phyloP scores from a whole-genome alignment of 306 rosid species.

The Corylus avellana region DNA sequence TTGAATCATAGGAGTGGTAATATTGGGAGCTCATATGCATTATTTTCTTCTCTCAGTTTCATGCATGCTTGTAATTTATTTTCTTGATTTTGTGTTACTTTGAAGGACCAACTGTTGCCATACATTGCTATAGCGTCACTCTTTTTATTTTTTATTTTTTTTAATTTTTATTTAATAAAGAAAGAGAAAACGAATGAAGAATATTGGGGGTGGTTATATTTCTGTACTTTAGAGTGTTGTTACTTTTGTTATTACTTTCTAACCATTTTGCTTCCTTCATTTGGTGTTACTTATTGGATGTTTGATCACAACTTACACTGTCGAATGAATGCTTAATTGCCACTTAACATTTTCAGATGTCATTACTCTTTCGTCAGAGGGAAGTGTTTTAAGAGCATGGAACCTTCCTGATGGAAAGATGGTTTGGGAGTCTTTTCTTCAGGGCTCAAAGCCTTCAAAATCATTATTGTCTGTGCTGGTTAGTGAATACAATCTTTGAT shows the following conservation, averaged over 20 bases:
- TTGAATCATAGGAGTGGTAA: neutral
- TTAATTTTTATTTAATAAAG: neutral
- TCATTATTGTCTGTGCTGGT: conserved; percentile 69
- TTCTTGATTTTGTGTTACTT: conserved; percentile 9
- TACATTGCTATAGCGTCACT: neutral
- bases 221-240: neutral
- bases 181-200: neutral
- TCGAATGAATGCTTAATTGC: conserved; percentile 11
- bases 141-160: too few relatives aligned
- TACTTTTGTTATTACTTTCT: conserved; percentile 17
- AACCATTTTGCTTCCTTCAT: conserved; percentile 12
- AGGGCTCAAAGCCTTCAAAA: conserved; percentile 63
- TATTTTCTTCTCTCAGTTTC: neutral
- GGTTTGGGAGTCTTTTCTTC: conserved; percentile 90
- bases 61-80: neutral
- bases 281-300: neutral
- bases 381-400: conserved; percentile 90
- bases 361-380: conserved; percentile 83
- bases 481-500: conserved; percentile 35
- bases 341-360: conserved; percentile 64
- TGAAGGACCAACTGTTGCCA: neutral
- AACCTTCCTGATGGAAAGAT: conserved; percentile 98
- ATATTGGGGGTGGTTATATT: neutral
- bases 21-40: conserved; percentile 2
- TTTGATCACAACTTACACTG: conserved; percentile 8